Percentiles rank a stretch among this genome's conserved stretches.
phyloP scores from a whole-genome alignment of 2,329 filamentous ascomycete genomes.

The Cladosporium sphaerospermum region DNA sequence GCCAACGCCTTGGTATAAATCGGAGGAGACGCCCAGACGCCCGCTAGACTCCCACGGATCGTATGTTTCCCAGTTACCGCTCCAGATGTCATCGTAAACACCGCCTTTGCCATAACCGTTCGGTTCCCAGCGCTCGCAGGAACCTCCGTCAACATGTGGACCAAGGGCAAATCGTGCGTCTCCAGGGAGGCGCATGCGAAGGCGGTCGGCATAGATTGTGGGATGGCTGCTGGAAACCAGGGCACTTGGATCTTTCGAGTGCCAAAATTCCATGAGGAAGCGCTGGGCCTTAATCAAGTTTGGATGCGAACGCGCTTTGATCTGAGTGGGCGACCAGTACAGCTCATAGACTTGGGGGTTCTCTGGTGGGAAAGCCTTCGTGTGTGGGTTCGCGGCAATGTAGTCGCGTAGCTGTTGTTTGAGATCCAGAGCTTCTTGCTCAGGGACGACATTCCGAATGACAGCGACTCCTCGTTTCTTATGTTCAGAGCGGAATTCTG shows the following conservation, averaged over 20 bases:
- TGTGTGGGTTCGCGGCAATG: conserved; percentile 41
- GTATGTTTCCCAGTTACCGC: conserved; percentile 72
- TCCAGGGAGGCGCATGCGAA: conserved; percentile 50
- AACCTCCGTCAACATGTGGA: conserved; percentile 51
- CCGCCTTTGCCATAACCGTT: conserved; percentile 56
- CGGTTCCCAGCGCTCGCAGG: conserved; percentile 48
- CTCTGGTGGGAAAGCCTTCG: conserved; percentile 41
- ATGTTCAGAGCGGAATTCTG: conserved; percentile 52
- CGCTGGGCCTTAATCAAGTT: conserved; percentile 42
- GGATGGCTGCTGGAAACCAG: conserved; percentile 42
- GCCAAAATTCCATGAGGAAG: conserved; percentile 46
- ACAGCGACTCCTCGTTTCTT: conserved; percentile 51
- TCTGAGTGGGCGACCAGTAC: conserved; percentile 44
- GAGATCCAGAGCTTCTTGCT: conserved; percentile 39
- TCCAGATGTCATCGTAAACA: conserved; percentile 68
- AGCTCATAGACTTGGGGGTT: conserved; percentile 47
- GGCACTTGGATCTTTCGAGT: conserved; percentile 37
- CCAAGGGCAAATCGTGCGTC: conserved; percentile 48
- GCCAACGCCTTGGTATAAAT: conserved; percentile 75
- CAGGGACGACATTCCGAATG: conserved; percentile 39
- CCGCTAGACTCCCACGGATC: conserved; percentile 74
- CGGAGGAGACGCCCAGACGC: conserved; percentile 60
- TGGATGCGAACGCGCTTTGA: conserved; percentile 42
- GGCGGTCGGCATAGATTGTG: conserved; percentile 43
- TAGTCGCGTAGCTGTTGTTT: conserved; percentile 41